These are phyloP conservation scores for Cryomyces minteri DNA, from an alignment of 495 filamentous ascomycete species.

Conservation along the genomic window DNA sequence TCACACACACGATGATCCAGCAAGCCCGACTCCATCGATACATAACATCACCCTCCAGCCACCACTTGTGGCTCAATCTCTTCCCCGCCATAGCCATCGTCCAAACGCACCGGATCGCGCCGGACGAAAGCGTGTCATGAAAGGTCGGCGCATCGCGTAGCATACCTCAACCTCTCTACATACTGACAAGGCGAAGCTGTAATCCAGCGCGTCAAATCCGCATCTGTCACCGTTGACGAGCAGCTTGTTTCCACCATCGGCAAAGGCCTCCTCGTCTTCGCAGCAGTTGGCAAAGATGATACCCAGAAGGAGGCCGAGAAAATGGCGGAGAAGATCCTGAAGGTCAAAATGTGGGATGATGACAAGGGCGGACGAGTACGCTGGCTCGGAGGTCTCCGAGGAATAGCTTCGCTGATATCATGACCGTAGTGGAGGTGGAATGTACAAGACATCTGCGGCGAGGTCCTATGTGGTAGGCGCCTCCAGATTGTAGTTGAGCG, in stretches of 20 bases:
- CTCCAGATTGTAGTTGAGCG: not conserved
- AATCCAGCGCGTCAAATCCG: slow-evolving; percentile 85
- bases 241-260: slow-evolving; percentile 78
- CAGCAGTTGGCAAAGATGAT: slow-evolving; percentile 78
- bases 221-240: slow-evolving; percentile 94
- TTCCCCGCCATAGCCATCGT: too few relatives aligned
- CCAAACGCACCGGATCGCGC: too few relatives aligned
- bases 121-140: not conserved
- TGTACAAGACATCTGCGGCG: slow-evolving; percentile 71
- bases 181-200: slow-evolving; percentile 39
- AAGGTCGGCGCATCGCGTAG: not conserved
- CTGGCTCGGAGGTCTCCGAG: not conserved
- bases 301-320: slow-evolving; percentile 73
- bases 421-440: slow-evolving; percentile 60
- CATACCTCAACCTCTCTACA: too few relatives aligned
- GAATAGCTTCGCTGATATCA: not conserved
- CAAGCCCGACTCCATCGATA: too few relatives aligned
- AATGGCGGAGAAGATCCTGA: slow-evolving; percentile 70
- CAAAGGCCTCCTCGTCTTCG: slow-evolving; percentile 77
- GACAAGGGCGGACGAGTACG: slow-evolving; percentile 43
- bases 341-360: slow-evolving; percentile 78
- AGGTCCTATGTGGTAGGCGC: slow-evolving; percentile 71
- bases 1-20: too few relatives aligned
- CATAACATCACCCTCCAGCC: too few relatives aligned
- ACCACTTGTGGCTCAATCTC: too few relatives aligned